Evolutionary conservation across 1,139 yeast genomes (phyloP), one percentile per base, ranked within the genome.

Genomic region (Pichia sp.): DNA sequence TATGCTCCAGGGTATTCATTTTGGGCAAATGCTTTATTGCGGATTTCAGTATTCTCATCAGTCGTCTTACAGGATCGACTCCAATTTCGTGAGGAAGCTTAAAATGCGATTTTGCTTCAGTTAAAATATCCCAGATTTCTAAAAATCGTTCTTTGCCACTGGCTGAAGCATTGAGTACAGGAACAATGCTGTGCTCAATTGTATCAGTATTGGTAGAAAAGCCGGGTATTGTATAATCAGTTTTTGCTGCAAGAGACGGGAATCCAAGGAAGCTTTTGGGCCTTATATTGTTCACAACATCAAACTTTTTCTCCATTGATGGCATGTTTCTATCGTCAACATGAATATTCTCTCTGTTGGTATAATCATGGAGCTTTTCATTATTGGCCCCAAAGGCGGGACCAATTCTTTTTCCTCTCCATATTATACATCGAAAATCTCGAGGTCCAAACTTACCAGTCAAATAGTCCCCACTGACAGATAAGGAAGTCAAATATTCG

Each of bases 401-500:
- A 2, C 67, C 65, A 30, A 57, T 45, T 41, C 58, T 54, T 42
- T 50, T 58, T 1, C 43, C 46, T 8, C 43, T 32, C 55, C 56
- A 48, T 1, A 55, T 19, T 3, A 56, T 47, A 41, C 55, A 42
- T 45, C 62, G 58, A 4, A 64, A 47, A 54, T 52, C 56, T 15
- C 54, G 54, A 8, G 63, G 57, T 34, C 61, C 62, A 26, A 58
- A 30, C 6, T 54, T 54, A 8, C 68, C 68, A 26, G 57, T 49
- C 3, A 66, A 16, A 51, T 64, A 64, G 51, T 64, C 67, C 8
- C 66, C 65, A 16, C 23, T 15, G 3, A 53, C 26, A 2, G 53
- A 41, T 2, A 58, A 45, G 1, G 57, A 55, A 13, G 63, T 60
- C 13, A 64, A 51, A 47, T 60, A 62, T 31, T 53, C 51, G 30